These are phyloP conservation scores for Hyaloperonospora arabidopsidis DNA, from an alignment of 352 stramenopile species.

Conservation along the genomic window DNA sequence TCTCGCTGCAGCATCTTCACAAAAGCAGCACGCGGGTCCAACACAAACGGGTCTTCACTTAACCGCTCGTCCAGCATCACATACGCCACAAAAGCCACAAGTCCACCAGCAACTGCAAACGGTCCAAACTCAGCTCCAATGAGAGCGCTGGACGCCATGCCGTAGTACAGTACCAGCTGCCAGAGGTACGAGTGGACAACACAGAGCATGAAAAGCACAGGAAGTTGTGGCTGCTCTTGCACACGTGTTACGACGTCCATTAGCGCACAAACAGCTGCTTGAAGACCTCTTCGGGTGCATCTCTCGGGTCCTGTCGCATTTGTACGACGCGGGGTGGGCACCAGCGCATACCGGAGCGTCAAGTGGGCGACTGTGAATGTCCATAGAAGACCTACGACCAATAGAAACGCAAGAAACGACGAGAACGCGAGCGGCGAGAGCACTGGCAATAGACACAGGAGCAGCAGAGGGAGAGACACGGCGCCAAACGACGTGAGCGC, in stretches of 20 bases:
- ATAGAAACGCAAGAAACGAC: conserved; percentile 17
- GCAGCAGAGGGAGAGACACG: conserved; percentile 20
- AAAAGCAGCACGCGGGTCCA: conserved; percentile 39
- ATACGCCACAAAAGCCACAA: conserved; percentile 41
- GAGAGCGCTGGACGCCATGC: conserved; percentile 13
- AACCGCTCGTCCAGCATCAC: conserved; percentile 37
- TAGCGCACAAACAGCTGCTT: conserved; percentile 30
- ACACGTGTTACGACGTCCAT: conserved; percentile 29
- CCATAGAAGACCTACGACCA: conserved; percentile 17
- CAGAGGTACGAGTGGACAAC: conserved; percentile 43
- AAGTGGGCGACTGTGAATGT: conserved; percentile 25
- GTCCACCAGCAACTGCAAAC: conserved; percentile 32
- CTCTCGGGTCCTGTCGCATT: conserved; percentile 15
- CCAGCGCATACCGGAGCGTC: conserved; percentile 37
- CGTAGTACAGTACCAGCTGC: conserved; percentile 39
- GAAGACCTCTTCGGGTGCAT: conserved; percentile 22
- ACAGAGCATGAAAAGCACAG: conserved; percentile 35
- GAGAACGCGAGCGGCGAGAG: conserved; percentile 33
- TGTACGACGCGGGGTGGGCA: conserved; percentile 28
- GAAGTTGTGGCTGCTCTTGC: conserved; percentile 39
- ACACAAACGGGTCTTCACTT: conserved; percentile 39
- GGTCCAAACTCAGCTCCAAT: conserved; percentile 22
- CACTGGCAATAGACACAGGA: conserved; percentile 25
- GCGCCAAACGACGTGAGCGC: conserved; percentile 24
- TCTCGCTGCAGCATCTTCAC: conserved; percentile 31